phyloP scores from a whole-genome alignment of 495 filamentous ascomycete genomes.

The Penicillium dipodomyicola region DNA sequence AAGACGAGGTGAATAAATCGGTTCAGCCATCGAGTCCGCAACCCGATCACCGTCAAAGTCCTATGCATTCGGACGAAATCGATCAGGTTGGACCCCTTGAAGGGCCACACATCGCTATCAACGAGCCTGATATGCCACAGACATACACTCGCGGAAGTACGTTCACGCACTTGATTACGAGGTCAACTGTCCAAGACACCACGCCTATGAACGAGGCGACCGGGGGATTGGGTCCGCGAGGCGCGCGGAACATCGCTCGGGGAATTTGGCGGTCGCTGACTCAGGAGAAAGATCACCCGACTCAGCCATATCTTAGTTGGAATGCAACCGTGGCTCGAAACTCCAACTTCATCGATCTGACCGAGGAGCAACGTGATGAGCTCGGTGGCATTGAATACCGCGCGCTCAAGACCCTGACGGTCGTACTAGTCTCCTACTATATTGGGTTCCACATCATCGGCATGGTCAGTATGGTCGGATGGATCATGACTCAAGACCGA shows the following conservation, averaged over 20 bases:
- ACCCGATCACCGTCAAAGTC: background rate
- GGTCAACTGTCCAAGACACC: slow-evolving; percentile 36
- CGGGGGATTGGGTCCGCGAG: slow-evolving; percentile 15
- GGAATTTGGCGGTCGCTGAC: slow-evolving; percentile 41
- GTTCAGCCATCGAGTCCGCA: slow-evolving; percentile 15
- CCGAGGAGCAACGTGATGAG: slow-evolving; percentile 86
- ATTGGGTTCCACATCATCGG: slow-evolving; percentile 71
- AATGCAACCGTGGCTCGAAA: slow-evolving; percentile 91
- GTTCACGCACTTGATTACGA: slow-evolving; percentile 42
- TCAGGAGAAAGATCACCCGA: slow-evolving; percentile 45
- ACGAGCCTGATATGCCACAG: slow-evolving; percentile 52
- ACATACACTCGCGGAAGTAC: slow-evolving; percentile 35
- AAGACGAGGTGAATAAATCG: slow-evolving; percentile 31
- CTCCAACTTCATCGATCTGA: slow-evolving; percentile 83
- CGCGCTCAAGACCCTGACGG: slow-evolving; percentile 77
- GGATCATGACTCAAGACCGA: slow-evolving; percentile 63
- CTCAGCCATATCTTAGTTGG: slow-evolving; percentile 87
- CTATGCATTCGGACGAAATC: slow-evolving; percentile 23
- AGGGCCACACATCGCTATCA: slow-evolving; percentile 60
- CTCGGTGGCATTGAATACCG: slow-evolving; percentile 93
- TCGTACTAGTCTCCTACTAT: slow-evolving; percentile 75
- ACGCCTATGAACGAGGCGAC: slow-evolving; percentile 12
- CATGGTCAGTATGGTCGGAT: slow-evolving; percentile 66
- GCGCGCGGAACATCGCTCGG: slow-evolving; percentile 34
- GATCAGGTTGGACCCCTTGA: slow-evolving; percentile 34